phyloP scores from a whole-genome alignment of 192 early-diverging fungal genomes.

The Powellomyces hirtus region DNA sequence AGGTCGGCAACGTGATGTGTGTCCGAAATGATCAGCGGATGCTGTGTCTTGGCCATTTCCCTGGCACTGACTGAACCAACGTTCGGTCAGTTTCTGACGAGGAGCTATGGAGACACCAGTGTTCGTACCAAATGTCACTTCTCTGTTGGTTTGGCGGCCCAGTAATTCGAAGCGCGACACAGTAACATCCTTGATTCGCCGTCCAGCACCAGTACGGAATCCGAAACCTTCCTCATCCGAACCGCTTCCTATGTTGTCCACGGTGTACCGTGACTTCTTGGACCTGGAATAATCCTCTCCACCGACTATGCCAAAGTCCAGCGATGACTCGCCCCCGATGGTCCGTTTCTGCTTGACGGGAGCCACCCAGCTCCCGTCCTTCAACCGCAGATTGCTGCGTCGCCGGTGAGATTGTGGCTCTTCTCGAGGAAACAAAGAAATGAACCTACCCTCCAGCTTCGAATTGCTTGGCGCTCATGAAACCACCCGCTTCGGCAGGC shows the following conservation, averaged over 20 bases:
- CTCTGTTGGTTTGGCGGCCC: neutral
- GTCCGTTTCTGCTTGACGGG: neutral
- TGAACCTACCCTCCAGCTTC: conserved; percentile 17
- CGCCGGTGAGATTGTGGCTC: neutral
- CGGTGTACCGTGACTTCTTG: neutral
- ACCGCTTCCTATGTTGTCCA: neutral
- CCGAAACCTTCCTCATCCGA: conserved; percentile 1
- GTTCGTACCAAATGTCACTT: neutral
- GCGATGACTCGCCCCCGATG: neutral
- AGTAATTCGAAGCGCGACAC: neutral
- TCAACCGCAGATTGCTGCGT: neutral
- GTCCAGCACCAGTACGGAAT: neutral
- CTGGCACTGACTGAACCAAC: neutral
- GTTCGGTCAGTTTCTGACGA: neutral
- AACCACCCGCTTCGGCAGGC: neutral
- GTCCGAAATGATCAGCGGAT: neutral
- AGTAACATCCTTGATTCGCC: neutral
- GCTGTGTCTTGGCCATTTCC: conserved; percentile 8
- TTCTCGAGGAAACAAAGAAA: neutral
- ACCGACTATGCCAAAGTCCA: conserved; percentile 13
- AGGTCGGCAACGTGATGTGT: conserved; percentile 11
- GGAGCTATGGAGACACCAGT: neutral
- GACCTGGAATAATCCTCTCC: neutral
- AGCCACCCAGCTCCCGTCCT: conserved; percentile 19
- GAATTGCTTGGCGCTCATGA: conserved; percentile 6